Conservation (phyloP, 352 stramenopile genomes). For the Hyaloperonospora brassicae region DNA sequence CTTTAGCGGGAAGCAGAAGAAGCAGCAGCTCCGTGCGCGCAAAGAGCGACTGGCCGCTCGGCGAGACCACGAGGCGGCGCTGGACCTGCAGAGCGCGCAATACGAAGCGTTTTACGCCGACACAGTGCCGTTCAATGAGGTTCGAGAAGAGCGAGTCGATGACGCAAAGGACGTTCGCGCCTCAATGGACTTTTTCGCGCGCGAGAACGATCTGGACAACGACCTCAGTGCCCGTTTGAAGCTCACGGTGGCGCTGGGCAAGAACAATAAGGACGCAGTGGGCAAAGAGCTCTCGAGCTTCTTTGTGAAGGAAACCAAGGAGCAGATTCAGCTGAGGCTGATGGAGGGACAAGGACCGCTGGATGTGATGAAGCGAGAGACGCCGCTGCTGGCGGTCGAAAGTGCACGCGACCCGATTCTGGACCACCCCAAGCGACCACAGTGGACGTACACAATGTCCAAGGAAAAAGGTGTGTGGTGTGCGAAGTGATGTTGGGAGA, state of each 20-base stretch:
- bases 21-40: conserved; percentile 68
- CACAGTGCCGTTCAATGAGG: conserved; percentile 15
- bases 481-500: neutral
- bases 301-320: conserved; percentile 83
- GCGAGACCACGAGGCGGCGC: conserved; percentile 44
- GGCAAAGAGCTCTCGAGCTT: conserved; percentile 81
- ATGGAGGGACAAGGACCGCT: conserved; percentile 75
- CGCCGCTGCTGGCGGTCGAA: conserved; percentile 48
- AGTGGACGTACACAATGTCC: conserved; percentile 76
- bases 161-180: conserved; percentile 38
- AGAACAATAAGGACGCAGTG: conserved; percentile 75
- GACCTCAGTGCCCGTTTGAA: conserved; percentile 61
- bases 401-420: conserved; percentile 57
- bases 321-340: conserved; percentile 78
- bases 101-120: conserved; percentile 43
- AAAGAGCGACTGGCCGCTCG: conserved; percentile 70
- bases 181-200: conserved; percentile 55
- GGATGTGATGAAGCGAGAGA: conserved; percentile 41
- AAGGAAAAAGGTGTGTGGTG: conserved; percentile 61
- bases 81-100: conserved; percentile 52
- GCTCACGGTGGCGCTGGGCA: conserved; percentile 71
- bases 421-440: conserved; percentile 61
- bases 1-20: conserved; percentile 86
- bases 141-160: conserved; percentile 18
- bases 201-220: conserved; percentile 58